These are phyloP conservation scores for Cercophora sp. DNA, from an alignment of 495 filamentous ascomycete species.

Conservation along the genomic window DNA sequence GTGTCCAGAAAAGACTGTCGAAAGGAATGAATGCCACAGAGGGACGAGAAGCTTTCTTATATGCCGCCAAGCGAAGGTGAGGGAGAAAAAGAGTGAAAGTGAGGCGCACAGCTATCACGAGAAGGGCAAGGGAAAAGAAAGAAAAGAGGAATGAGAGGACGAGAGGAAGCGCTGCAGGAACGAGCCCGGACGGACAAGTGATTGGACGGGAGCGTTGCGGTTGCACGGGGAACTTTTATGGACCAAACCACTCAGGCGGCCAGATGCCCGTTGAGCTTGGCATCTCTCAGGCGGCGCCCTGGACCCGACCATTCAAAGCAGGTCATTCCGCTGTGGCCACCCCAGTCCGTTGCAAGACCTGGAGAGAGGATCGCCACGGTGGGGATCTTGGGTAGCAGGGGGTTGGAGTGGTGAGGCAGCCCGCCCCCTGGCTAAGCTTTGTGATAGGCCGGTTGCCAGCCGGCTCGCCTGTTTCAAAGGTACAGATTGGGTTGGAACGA, in stretches of 20 bases:
- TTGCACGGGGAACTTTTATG: constrained; percentile 10
- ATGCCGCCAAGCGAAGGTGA: constrained; percentile 14
- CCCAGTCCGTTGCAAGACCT: constrained; percentile 30
- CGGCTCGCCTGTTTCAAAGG: constrained; percentile 30
- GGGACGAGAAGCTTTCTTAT: constrained; percentile 25
- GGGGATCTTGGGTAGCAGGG: constrained; percentile 6
- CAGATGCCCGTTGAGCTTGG: constrained; percentile 8
- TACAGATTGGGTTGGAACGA: constrained; percentile 15
- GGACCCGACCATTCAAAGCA: constrained; percentile 31
- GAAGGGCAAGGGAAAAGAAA: constrained; percentile 20
- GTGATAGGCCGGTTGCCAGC: constrained; percentile 21
- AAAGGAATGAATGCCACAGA: constrained; percentile 6
- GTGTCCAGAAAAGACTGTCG: constrained; percentile 5
- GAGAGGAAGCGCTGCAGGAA: constrained; percentile 22
- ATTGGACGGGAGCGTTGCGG: constrained; percentile 15
- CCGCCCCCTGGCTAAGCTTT: not conserved
- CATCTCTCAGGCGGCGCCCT: constrained; percentile 13
- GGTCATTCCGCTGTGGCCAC: constrained; percentile 23
- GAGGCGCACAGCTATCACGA: constrained; percentile 16
- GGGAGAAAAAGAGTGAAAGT: constrained; percentile 13
- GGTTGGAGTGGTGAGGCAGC: constrained; percentile 2
- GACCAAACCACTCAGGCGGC: constrained; percentile 15
- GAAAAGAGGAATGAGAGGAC: constrained; percentile 14
- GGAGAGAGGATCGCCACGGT: constrained; percentile 23
- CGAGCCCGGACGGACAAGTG: constrained; percentile 2